phyloP scores from a whole-genome alignment of 2,329 filamentous ascomycete genomes.

The Neonectria coccinea region DNA sequence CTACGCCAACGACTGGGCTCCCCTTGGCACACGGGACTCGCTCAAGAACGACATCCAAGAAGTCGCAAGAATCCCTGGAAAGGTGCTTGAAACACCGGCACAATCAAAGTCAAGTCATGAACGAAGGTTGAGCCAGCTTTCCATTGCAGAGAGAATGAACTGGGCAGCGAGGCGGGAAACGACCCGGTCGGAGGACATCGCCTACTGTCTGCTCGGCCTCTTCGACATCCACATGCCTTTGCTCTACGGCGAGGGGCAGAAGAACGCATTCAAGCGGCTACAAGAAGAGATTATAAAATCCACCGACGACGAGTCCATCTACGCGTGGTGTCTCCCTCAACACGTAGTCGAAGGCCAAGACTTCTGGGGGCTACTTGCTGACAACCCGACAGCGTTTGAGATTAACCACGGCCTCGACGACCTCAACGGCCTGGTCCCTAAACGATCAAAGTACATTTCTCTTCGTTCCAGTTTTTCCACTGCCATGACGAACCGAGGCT shows the following conservation, averaged over 20 bases:
- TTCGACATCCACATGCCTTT: constrained; percentile 52
- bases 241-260: constrained; percentile 48
- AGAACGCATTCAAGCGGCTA: constrained; percentile 44
- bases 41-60: constrained; percentile 35
- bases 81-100: constrained; percentile 31
- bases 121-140: constrained; percentile 29
- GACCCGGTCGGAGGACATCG: constrained; percentile 47
- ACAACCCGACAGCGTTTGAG: constrained; percentile 44
- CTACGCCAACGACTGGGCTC: constrained; percentile 41
- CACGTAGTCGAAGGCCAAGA: constrained; percentile 30
- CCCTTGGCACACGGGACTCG: constrained; percentile 33
- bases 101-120: constrained; percentile 26
- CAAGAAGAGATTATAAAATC: constrained; percentile 48
- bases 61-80: constrained; percentile 35
- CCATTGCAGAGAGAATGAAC: constrained; percentile 46
- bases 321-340: constrained; percentile 41
- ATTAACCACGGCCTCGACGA: constrained; percentile 34
- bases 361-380: constrained; percentile 46
- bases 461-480: constrained; percentile 37
- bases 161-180: constrained; percentile 49
- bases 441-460: constrained; percentile 42
- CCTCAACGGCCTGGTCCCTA: constrained; percentile 34
- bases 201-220: constrained; percentile 50
- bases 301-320: constrained; percentile 47
- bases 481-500: constrained; percentile 41